phyloP scores from a whole-genome alignment of 1,139 yeast genomes.

The Geotrichum klebahnii region DNA sequence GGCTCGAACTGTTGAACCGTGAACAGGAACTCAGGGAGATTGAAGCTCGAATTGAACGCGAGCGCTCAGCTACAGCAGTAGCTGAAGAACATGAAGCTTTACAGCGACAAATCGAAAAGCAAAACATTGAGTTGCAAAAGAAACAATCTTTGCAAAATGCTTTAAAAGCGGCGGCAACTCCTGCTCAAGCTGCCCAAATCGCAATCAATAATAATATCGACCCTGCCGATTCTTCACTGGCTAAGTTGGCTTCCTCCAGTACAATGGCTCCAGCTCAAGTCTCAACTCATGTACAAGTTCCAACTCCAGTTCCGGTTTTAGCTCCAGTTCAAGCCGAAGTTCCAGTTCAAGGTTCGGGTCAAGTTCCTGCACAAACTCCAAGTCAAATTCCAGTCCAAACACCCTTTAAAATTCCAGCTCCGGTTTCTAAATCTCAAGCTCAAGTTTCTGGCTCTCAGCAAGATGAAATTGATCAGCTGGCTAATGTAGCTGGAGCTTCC shows the following conservation, averaged over 20 bases:
- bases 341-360: neutral
- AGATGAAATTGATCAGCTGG: too few species aligned
- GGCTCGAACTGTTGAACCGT: constrained; percentile 78
- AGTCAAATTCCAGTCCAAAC: too few species aligned
- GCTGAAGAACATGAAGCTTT: constrained; percentile 15
- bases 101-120: constrained; percentile 19
- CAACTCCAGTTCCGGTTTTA: too few species aligned
- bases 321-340: neutral
- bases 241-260: too few species aligned
- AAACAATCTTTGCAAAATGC: constrained; percentile 2
- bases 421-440: too few species aligned
- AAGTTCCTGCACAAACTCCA: too few species aligned
- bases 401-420: too few species aligned
- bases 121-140: constrained; percentile 7
- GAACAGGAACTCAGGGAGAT: constrained; percentile 83
- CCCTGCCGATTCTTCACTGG: neutral
- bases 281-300: too few species aligned
- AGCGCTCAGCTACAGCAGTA: constrained; percentile 21
- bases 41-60: constrained; percentile 60
- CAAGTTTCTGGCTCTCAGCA: too few species aligned
- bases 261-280: too few species aligned
- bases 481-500: too few species aligned
- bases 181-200: neutral
- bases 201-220: neutral
- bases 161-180: neutral